Base-by-base conservation (phyloP, 345 rosid genomes). In the Camelina hispida region DNA sequence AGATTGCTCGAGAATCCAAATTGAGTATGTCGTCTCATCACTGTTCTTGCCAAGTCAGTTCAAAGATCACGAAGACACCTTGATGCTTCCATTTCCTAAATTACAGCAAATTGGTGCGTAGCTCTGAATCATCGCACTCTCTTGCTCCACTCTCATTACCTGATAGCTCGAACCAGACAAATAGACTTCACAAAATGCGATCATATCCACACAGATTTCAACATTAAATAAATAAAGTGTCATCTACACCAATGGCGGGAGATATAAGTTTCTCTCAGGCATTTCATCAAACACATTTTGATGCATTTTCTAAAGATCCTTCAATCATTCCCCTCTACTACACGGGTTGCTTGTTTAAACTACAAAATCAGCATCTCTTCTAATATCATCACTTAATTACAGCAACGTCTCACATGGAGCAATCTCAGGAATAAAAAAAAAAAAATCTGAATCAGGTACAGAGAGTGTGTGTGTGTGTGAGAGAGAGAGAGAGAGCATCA, bases 241-340 rank as follows among this genome's bases (percentile, higher is more conserved):
- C 16, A 44, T 12, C 15, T 12, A 42, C 50, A 44, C n/a, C 50
- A 14, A 4, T 15, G 12, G 23, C n/a, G 18, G 18, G 8, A 9
- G 3, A 46, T 17, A 6, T 6, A 52, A 40, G 42, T 30, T 56
- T 55, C 64, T 56, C 43, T 43, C 30, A 57, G 30, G 63, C 73
- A 42, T 69, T 42, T 69, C 53, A 40, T 69, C 55, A 18, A 69
- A 56, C 73, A 42, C 1, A 25, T 18, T 18, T 46, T 9, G 22
- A 44, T 17, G 11, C 61, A 61, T 11, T 60, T n/a, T 47, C 52
- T 12, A 58, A 46, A 14, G 0, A 68, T 25, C 17, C 7, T 60
- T 44, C 44, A 28, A 59, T 70, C 25, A 17, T 32, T 70, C 16
- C 38, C 6, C 38, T 11, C 20, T 15, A 22, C 10, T 71, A 38